Percentiles rank a stretch among this genome's conserved stretches.
phyloP scores from a whole-genome alignment of 805 yeast species.

The Lipomyces starkeyi region DNA sequence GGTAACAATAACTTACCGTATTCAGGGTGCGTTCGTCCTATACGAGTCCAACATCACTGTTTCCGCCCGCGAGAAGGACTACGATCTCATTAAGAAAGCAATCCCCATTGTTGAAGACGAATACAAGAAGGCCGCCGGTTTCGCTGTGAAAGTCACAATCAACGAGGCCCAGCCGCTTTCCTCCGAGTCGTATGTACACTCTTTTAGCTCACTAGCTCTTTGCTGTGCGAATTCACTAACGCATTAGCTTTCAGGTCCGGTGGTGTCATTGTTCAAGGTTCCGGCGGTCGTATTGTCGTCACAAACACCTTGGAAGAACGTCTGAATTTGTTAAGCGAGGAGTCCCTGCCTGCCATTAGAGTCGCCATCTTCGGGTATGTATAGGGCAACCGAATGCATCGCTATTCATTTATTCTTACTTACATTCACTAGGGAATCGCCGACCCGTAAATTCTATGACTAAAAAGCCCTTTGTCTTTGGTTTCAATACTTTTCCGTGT shows the following conservation, averaged over 20 bases:
- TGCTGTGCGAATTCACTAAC: neutral
- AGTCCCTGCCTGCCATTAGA: constrained; percentile 90
- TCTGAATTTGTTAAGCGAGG: constrained; percentile 77
- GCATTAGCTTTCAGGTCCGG: constrained; percentile 59
- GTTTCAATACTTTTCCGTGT: neutral
- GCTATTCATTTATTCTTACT: neutral
- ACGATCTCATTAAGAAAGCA: constrained; percentile 64
- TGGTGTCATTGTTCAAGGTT: constrained; percentile 77
- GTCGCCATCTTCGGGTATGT: constrained; percentile 78
- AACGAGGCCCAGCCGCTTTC: constrained; percentile 64
- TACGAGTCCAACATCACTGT: constrained; percentile 73
- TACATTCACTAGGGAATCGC: constrained; percentile 19
- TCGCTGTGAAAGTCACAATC: constrained; percentile 60
- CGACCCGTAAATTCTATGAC: constrained; percentile 88
- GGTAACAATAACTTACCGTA: neutral
- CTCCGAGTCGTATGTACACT: constrained; percentile 51
- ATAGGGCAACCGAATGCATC: too few species aligned
- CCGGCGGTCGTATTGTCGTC: constrained; percentile 82
- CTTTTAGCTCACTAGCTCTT: neutral
- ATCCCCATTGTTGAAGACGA: constrained; percentile 63
- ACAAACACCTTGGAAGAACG: constrained; percentile 95
- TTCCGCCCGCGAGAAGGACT: constrained; percentile 71
- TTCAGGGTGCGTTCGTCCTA: constrained; percentile 60
- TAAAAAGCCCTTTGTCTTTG: constrained; percentile 45
- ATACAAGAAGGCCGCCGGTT: constrained; percentile 67